Evolutionary conservation across 495 filamentous ascomycete species (phyloP), one percentile per base, ranked within the genome.

Genomic region (Hyaloscypha finlandica): DNA sequence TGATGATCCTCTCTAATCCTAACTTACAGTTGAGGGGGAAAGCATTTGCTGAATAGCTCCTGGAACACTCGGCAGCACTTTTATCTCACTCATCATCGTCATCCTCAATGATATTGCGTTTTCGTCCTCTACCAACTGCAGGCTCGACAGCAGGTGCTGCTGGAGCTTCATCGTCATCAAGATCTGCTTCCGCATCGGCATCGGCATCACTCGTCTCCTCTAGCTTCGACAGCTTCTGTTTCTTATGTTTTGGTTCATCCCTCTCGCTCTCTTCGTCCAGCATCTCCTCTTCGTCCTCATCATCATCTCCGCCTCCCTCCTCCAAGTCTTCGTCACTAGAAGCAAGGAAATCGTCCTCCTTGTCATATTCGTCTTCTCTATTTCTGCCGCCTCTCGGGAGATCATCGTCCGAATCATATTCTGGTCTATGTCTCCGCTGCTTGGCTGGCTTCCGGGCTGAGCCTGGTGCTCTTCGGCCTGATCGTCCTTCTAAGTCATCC

Each of bases 341-440:
- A 11, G 90, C 90, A 63, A 93, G 77, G 76, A 93, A 93, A 6
- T 88, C 90, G 70, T 93, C 90, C 30, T 92, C 89, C 73, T 89
- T 85, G 68, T 93, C 90, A 71, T 93, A 97, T 74, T 94, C 91
- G 73, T 97, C 92, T 68, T 92, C 86, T 25, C 85, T 83, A 20
- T 83, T 84, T 30, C 83, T 80, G 4, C 87, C 86, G 9, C 88
- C 85, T 42, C 86, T 85, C 2, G 82, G 80, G 65, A 88, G 87
- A 64, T 85, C 85, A 66, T 87, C 84, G 31, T 97, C 90, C 1
- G 83, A 84, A 69, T 86, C 83, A 45, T 86, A 85, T 52, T 85
- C 83, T 4, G 81, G 63, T 62, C 63, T 63, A 4, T 67, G 64
- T 33, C 57, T 63, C 53, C 64, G 52, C 4, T 64, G 64, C 20